Evolutionary conservation across 2,329 filamentous ascomycete species (phyloP).

Genomic region (Hirsutella minnesotensis): DNA sequence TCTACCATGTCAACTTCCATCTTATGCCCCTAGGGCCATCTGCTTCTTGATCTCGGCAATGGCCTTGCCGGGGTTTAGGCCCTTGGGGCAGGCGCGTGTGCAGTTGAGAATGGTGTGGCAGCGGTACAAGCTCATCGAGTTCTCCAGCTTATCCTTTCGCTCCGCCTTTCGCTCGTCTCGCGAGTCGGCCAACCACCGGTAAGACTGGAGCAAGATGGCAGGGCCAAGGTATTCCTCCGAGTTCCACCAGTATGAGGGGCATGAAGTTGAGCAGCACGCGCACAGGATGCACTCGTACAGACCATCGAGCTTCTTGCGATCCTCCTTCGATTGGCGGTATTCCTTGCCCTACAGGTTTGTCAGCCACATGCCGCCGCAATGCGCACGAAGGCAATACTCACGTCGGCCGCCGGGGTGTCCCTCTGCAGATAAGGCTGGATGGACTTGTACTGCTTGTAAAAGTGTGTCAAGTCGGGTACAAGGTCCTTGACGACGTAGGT

Average conservation of each 20-base stretch:
- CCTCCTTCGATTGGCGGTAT: constrained; percentile 78
- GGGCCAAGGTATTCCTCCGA: constrained; percentile 96
- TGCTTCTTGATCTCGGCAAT: constrained; percentile 99
- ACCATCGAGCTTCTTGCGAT: constrained; percentile 93
- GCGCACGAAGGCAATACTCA: constrained; percentile 32
- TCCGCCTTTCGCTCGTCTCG: constrained; percentile 82
- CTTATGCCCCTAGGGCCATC: constrained; percentile 49
- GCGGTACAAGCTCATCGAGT: constrained; percentile 97
- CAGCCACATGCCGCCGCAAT: constrained; percentile 1
- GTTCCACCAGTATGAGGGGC: constrained; percentile 99
- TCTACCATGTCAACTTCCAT: too few relatives aligned
- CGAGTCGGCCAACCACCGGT: constrained; percentile 93
- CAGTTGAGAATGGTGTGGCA: constrained; percentile 99
- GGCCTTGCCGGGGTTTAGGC: constrained; percentile 85
- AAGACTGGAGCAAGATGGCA: constrained; percentile 91
- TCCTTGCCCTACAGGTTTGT: constrained; percentile 61
- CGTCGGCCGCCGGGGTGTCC: constrained; percentile 71
- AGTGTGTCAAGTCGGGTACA: constrained; percentile 92
- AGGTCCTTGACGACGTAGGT: constrained; percentile 99
- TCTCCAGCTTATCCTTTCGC: constrained; percentile 86
- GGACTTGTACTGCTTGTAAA: constrained; percentile 99
- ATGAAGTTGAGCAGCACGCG: constrained; percentile 97
- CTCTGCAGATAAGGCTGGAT: constrained; percentile 98
- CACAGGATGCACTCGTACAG: constrained; percentile 99
- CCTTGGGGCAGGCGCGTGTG: constrained; percentile 95